phyloP scores from a whole-genome alignment of 108 stramenopile species.

The Cyclotella cryptica region DNA sequence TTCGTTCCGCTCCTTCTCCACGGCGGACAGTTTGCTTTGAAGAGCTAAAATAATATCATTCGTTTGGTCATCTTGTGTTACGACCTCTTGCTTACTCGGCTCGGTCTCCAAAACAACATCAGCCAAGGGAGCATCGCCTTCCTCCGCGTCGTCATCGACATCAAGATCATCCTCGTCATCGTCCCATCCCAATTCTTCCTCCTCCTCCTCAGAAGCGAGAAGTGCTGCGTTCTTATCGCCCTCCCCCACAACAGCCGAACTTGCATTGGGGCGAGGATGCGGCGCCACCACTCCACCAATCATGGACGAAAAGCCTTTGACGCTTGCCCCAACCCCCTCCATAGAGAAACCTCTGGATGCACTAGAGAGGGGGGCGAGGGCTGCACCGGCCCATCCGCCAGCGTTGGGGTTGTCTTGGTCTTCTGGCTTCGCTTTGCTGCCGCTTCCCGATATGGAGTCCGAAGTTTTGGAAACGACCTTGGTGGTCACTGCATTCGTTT shows the following conservation, averaged over 20 bases:
- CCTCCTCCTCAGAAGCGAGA: constrained; percentile 18
- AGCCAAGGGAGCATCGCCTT: not conserved
- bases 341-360: constrained; percentile 8
- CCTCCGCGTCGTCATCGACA: constrained; percentile 10
- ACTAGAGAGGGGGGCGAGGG: not conserved
- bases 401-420: no score
- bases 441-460: not conserved
- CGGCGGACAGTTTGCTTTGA: constrained; percentile 32
- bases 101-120: not conserved
- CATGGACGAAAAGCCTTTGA: constrained; percentile 37
- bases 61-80: not conserved
- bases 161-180: constrained; percentile 39
- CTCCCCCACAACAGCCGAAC: not conserved
- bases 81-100: not conserved
- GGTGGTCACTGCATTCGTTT: constrained; percentile 41
- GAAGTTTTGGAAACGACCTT: constrained; percentile 22
- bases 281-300: constrained; percentile 49
- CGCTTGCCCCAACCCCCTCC: constrained; percentile 18
- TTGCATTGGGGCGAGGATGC: not conserved
- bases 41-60: constrained; percentile 29
- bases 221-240: not conserved
- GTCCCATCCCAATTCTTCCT: constrained; percentile 48
- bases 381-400: not conserved
- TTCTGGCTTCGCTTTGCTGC: no score
- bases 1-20: constrained; percentile 30